phyloP scores from a whole-genome alignment of 371 early-diverging fungal genomes.

The Nematocida sp. region DNA sequence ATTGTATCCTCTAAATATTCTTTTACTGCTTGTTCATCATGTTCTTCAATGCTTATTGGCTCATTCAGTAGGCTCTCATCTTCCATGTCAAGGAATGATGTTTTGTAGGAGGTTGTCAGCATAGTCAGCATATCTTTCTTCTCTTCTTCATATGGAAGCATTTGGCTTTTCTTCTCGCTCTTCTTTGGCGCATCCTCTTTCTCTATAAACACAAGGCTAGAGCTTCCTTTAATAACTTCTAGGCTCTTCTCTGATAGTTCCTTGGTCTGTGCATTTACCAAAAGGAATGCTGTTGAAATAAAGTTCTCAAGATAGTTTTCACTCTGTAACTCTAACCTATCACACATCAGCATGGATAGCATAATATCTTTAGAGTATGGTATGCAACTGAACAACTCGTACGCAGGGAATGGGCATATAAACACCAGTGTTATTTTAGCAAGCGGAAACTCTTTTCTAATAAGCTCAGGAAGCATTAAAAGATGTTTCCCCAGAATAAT shows the following conservation, averaged over 20 bases:
- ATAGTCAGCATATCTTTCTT: constrained; percentile 17
- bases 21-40: neutral
- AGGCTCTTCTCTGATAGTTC: constrained; percentile 10
- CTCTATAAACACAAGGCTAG: constrained; percentile 32
- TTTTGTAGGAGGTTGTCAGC: constrained; percentile 19
- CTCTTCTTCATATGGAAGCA: constrained; percentile 18
- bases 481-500: constrained; percentile 51
- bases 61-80: constrained; percentile 4
- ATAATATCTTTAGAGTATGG: constrained; percentile 49
- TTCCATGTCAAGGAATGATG: neutral
- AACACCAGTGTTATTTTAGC: constrained; percentile 32
- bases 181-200: neutral
- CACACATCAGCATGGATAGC: constrained; percentile 20
- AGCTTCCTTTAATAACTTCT: constrained; percentile 44
- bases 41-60: neutral
- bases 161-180: neutral
- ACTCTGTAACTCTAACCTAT: constrained; percentile 39
- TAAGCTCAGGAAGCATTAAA: constrained; percentile 39
- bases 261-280: constrained; percentile 53
- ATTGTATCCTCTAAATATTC: constrained; percentile 52
- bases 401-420: constrained; percentile 43
- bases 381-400: constrained; percentile 57
- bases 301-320: constrained; percentile 46
- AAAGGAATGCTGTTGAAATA: constrained; percentile 34
- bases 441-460: constrained; percentile 37